Conservation (phyloP, 148 eudicot species). For the Polygonum aviculare region DNA sequence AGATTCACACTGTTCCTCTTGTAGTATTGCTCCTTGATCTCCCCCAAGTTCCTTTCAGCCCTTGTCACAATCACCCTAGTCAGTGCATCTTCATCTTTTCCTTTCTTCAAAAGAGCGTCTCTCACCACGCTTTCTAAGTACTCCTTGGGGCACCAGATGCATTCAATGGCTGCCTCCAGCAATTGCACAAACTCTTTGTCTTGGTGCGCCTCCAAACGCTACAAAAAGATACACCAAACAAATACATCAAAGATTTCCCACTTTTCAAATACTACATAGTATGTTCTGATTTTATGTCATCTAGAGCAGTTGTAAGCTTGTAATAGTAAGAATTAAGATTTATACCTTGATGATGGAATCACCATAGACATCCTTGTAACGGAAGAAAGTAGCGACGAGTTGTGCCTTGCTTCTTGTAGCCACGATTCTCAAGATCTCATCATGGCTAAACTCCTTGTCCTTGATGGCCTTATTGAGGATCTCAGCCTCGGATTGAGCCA, state of each 20-base stretch:
- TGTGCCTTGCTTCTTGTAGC: slow-evolving; percentile 80
- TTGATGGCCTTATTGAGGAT: slow-evolving; percentile 42
- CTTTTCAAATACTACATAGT: too few species aligned
- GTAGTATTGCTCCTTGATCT: slow-evolving; percentile 49
- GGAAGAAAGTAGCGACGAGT: slow-evolving; percentile 62
- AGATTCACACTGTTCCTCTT: slow-evolving; percentile 72
- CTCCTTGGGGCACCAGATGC: slow-evolving; percentile 54
- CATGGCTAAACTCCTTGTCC: slow-evolving; percentile 48
- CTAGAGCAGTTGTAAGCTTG: too few species aligned
- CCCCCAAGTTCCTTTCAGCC: slow-evolving; percentile 63
- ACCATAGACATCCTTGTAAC: slow-evolving; percentile 58
- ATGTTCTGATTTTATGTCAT: too few species aligned
- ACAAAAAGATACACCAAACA: neutral
- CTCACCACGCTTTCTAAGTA: slow-evolving; percentile 65
- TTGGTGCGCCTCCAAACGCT: slow-evolving; percentile 7
- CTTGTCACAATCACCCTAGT: slow-evolving; percentile 66
- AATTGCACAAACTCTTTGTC: slow-evolving; percentile 32
- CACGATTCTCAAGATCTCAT: slow-evolving; percentile 60
- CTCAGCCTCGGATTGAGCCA: slow-evolving; percentile 68
- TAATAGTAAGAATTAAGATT: neutral
- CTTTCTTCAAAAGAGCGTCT: slow-evolving; percentile 36
- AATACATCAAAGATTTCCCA: neutral
- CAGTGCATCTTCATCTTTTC: slow-evolving; percentile 60
- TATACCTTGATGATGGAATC: slow-evolving; percentile 66
- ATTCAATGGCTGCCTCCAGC: slow-evolving; percentile 45